Conservation (phyloP, 345 rosid species). For the Ceriops tagal region DNA sequence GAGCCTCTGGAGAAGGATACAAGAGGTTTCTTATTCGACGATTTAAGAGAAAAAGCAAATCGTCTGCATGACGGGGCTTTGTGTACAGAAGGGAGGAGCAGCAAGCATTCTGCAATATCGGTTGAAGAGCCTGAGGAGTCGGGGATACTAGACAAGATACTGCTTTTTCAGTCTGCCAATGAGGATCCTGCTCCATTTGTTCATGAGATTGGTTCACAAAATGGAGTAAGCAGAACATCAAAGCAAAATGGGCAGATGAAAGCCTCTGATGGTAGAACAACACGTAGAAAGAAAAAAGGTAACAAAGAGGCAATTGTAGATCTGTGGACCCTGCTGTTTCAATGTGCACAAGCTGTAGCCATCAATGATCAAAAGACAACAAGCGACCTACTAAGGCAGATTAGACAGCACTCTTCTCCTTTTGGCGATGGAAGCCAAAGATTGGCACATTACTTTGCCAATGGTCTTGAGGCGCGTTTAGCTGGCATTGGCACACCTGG, state of each 20-base stretch:
- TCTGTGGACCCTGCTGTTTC: constrained; percentile 47
- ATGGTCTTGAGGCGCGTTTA: constrained; percentile 47
- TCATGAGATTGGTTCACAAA: constrained; percentile 34
- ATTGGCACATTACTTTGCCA: constrained; percentile 40
- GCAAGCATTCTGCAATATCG: constrained; percentile 48
- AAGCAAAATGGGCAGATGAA: constrained; percentile 27
- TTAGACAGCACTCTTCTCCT: constrained; percentile 43
- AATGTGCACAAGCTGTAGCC: constrained; percentile 61
- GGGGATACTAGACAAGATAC: constrained; percentile 48
- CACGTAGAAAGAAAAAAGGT: constrained; percentile 38
- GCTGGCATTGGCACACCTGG: constrained; percentile 46
- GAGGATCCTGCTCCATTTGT: constrained; percentile 19
- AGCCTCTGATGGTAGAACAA: constrained; percentile 33
- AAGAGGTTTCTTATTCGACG: not conserved
- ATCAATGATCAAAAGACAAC: constrained; percentile 41
- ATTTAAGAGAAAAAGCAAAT: constrained; percentile 45
- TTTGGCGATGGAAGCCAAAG: constrained; percentile 48
- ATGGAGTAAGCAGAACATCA: constrained; percentile 22
- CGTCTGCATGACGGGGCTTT: constrained; percentile 23
- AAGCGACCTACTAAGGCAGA: constrained; percentile 39
- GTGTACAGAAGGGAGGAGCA: constrained; percentile 38
- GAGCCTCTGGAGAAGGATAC: not conserved
- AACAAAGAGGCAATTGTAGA: constrained; percentile 43
- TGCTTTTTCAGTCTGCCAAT: constrained; percentile 31
- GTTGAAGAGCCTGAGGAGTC: constrained; percentile 36